A percentile compares a stretch with the other conserved stretches of the same genome.
These are phyloP conservation scores for Gaeumannomyces tritici DNA, from an alignment of 2,329 filamentous ascomycete species.

Conservation along the genomic window DNA sequence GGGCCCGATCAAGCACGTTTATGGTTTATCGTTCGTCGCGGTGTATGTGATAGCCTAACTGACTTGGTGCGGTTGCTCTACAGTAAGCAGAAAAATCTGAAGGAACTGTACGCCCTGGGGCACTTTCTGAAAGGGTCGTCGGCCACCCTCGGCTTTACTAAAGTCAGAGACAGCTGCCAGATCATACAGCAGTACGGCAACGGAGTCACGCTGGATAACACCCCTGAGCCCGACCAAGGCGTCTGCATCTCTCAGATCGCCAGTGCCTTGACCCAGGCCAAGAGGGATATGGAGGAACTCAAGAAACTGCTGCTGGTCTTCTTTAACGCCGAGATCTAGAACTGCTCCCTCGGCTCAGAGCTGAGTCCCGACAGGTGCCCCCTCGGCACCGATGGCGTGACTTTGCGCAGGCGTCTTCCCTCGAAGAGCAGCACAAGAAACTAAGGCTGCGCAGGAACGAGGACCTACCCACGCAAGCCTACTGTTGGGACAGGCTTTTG, in stretches of 20 bases:
- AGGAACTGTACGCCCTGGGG: constrained; percentile 70
- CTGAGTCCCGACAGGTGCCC: neutral
- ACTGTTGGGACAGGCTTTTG: neutral
- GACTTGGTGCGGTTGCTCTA: constrained; percentile 4
- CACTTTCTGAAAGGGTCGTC: constrained; percentile 98
- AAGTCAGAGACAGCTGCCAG: constrained; percentile 88
- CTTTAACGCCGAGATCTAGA: constrained; percentile 31
- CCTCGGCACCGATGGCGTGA: neutral
- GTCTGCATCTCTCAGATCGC: constrained; percentile 61
- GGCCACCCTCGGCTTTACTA: constrained; percentile 81
- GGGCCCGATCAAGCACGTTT: neutral
- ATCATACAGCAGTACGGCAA: constrained; percentile 93
- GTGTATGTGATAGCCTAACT: constrained; percentile 8
- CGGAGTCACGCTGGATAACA: constrained; percentile 69
- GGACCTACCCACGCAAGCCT: neutral
- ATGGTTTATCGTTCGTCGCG: neutral
- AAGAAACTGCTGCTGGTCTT: constrained; percentile 62
- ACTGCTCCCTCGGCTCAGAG: neutral
- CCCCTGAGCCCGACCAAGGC: constrained; percentile 53
- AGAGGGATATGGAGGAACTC: constrained; percentile 67
- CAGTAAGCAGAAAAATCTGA: constrained; percentile 60
- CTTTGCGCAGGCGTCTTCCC: neutral
- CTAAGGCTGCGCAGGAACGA: neutral
- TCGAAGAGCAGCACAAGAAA: neutral
- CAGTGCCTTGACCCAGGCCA: constrained; percentile 60